A percentile compares a stretch with the other conserved stretches of the same genome.
These are phyloP conservation scores for Myxozyma geophila DNA, from an alignment of 805 yeast genomes.

Conservation along the genomic window DNA sequence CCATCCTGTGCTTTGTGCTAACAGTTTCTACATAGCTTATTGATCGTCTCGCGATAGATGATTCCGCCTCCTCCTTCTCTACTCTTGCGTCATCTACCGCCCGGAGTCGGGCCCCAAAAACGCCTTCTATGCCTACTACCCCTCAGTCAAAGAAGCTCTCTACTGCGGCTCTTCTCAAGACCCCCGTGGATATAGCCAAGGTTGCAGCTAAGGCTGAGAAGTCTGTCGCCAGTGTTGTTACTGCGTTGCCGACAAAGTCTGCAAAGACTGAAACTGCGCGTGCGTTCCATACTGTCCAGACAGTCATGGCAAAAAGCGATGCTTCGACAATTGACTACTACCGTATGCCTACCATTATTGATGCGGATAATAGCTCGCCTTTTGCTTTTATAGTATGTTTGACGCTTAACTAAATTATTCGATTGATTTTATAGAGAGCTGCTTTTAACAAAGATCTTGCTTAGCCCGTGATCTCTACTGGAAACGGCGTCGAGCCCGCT, in stretches of 20 bases:
- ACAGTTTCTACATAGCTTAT: slow-evolving; percentile 22
- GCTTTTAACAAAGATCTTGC: slow-evolving; percentile 17
- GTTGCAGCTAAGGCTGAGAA: neutral
- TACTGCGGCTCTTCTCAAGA: slow-evolving; percentile 7
- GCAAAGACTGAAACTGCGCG: slow-evolving; percentile 10
- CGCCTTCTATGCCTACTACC: neutral
- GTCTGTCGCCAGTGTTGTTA: neutral
- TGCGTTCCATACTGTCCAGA: slow-evolving; percentile 30
- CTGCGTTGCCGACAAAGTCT: neutral
- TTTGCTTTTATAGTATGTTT: slow-evolving; percentile 35
- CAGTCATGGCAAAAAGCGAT: slow-evolving; percentile 43
- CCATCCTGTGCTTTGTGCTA: no score
- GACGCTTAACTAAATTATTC: no score
- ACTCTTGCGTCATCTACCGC: slow-evolving; percentile 9
- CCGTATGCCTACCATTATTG: slow-evolving; percentile 40
- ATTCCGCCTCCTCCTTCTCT: slow-evolving; percentile 26
- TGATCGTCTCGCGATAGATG: slow-evolving; percentile 34
- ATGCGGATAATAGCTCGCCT: neutral
- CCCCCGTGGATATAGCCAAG: slow-evolving; percentile 5
- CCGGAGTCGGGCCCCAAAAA: neutral
- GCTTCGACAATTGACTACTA: slow-evolving; percentile 47
- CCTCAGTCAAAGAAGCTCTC: slow-evolving; percentile 12
- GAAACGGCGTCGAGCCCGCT: slow-evolving; percentile 5
- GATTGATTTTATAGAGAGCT: neutral
- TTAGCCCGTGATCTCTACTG: slow-evolving; percentile 26